These are phyloP conservation scores for Crithidia sp. DNA, from an alignment of 208 protist genomes.

Conservation along the genomic window DNA sequence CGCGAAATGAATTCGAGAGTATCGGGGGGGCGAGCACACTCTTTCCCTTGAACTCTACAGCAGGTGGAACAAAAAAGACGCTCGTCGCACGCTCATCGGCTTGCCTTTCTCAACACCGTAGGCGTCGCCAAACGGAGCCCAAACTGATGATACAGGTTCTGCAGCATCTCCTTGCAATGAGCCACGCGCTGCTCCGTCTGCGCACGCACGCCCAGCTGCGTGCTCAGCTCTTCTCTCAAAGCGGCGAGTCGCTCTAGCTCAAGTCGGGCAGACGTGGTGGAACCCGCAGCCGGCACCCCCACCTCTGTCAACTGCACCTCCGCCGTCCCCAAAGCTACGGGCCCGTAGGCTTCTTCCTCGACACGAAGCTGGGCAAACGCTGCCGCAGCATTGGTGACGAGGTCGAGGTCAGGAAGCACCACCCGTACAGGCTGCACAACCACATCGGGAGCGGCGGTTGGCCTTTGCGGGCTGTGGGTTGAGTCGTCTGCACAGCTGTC, in stretches of 20 bases:
- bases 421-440: conserved; percentile 14
- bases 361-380: conserved; percentile 28
- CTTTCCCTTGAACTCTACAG: background rate
- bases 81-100: background rate
- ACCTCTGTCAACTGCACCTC: conserved; percentile 58
- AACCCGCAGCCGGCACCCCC: conserved; percentile 42
- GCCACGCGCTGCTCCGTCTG: conserved; percentile 8
- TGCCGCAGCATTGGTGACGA: conserved; percentile 26
- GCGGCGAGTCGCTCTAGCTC: conserved; percentile 48
- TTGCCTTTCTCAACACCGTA: conserved; percentile 1
- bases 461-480: background rate
- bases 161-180: conserved; percentile 24
- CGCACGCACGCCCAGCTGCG: conserved; percentile 11
- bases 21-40: too few relatives aligned
- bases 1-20: too few relatives aligned
- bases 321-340: conserved; percentile 14
- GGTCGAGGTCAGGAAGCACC: conserved; percentile 27
- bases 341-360: conserved; percentile 22
- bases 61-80: background rate
- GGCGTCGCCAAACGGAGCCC: conserved; percentile 38
- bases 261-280: conserved; percentile 71
- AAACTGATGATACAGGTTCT: conserved; percentile 33
- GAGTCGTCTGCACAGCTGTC: background rate
- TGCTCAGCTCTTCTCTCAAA: conserved; percentile 17
- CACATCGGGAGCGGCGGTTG: background rate